Percentiles rank a stretch among this genome's conserved stretches.
These are phyloP conservation scores for Hemileccinum rubropunctum DNA, from an alignment of 768 basidiomycete species.

Conservation along the genomic window DNA sequence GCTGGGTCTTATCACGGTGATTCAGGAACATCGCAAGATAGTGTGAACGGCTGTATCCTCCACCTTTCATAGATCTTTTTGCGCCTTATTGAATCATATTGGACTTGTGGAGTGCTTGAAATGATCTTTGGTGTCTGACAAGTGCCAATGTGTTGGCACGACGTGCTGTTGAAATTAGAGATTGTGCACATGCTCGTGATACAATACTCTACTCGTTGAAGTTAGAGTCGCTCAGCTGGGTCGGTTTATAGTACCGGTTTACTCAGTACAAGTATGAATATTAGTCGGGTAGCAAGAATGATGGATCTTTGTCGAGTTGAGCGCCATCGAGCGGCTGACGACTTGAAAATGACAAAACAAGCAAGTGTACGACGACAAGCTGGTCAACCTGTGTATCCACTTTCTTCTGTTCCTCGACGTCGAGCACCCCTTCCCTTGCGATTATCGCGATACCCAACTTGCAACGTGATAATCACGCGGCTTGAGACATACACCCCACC, in stretches of 20 bases:
- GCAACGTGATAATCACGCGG: slow-evolving; percentile 15
- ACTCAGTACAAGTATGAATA: too few species aligned
- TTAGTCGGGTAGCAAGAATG: background rate
- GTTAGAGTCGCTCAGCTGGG: too few species aligned
- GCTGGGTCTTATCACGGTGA: background rate
- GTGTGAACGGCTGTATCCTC: slow-evolving; percentile 8
- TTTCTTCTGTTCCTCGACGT: slow-evolving; percentile 10
- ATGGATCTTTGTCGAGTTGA: slow-evolving; percentile 1
- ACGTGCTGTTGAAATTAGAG: slow-evolving; percentile 6
- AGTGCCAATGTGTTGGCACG: background rate
- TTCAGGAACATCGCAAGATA: slow-evolving; percentile 45
- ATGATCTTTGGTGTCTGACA: background rate
- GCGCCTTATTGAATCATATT: background rate
- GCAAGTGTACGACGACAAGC: slow-evolving; percentile 15
- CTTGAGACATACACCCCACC: background rate
- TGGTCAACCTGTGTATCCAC: background rate
- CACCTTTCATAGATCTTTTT: background rate
- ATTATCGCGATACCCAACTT: slow-evolving; percentile 5
- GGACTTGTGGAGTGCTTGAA: background rate
- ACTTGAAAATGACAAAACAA: slow-evolving; percentile 31
- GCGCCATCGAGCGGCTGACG: slow-evolving; percentile 19
- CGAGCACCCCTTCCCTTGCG: background rate
- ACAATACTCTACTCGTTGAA: background rate
- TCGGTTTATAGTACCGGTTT: too few species aligned
- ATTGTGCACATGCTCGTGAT: background rate